Conservation (phyloP, 2,329 filamentous ascomycete species). For the Hypoxylon sp. region DNA sequence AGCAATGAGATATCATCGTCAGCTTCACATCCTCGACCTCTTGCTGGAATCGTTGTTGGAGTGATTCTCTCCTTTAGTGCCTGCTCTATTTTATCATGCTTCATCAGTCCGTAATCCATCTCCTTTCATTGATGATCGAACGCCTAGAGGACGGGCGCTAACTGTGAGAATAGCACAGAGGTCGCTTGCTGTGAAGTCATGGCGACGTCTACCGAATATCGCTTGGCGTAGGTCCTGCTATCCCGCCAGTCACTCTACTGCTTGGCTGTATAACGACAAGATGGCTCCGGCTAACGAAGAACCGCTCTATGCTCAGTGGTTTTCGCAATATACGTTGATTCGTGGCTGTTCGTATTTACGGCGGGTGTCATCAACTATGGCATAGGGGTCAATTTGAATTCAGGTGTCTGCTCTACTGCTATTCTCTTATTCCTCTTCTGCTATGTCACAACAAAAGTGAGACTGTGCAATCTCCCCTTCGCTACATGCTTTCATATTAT, state of each 20-base stretch:
- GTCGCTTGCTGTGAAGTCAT: constrained; percentile 56
- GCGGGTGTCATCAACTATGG: constrained; percentile 71
- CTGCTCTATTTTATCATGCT: constrained; percentile 41
- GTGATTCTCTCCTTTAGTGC: constrained; percentile 41
- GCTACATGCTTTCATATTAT: not conserved
- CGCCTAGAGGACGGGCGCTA: not conserved
- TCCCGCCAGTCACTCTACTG: not conserved
- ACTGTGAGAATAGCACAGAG: constrained; percentile 56
- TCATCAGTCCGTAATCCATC: constrained; percentile 36
- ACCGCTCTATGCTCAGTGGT: constrained; percentile 63
- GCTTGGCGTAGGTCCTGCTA: constrained; percentile 59
- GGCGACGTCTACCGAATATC: constrained; percentile 60
- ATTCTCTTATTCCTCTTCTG: constrained; percentile 73
- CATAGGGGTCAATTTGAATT: constrained; percentile 68
- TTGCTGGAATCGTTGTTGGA: constrained; percentile 33
- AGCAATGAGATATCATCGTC: constrained; percentile 6
- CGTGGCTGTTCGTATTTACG: constrained; percentile 71
- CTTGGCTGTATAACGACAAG: not conserved
- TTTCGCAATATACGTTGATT: constrained; percentile 72
- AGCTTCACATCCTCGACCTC: constrained; percentile 12
- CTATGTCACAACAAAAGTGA: constrained; percentile 75
- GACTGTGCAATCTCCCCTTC: constrained; percentile 18
- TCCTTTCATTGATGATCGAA: not conserved
- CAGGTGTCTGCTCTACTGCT: constrained; percentile 68
- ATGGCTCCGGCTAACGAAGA: not conserved